Evolutionary conservation across 768 basidiomycete species (phyloP).

Genomic region (Rhodotorula sphaerocarpa): DNA sequence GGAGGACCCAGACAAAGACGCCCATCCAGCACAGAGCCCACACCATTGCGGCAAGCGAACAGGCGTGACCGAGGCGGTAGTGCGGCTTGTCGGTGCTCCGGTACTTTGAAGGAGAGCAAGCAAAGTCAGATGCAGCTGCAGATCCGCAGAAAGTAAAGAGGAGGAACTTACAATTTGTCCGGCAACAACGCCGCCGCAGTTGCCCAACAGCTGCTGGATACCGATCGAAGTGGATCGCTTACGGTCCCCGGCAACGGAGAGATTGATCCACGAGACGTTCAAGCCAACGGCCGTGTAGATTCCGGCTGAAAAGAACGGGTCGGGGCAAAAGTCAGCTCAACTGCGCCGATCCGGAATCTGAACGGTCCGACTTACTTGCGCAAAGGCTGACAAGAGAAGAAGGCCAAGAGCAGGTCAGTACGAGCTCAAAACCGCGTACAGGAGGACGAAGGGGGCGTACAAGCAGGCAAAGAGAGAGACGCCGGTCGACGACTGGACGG

Average conservation of each 20-base stretch:
- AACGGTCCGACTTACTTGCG: no score
- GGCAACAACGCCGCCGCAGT: neutral
- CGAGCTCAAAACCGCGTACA: no score
- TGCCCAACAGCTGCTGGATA: slow-evolving; percentile 19
- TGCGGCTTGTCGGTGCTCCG: slow-evolving; percentile 6
- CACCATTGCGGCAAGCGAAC: slow-evolving; percentile 14
- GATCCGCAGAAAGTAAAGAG: no score
- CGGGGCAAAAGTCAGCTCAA: no score
- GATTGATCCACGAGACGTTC: slow-evolving; percentile 1
- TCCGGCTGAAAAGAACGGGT: neutral
- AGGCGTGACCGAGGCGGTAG: slow-evolving; percentile 24
- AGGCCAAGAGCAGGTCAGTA: neutral
- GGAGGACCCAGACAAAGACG: slow-evolving; percentile 6
- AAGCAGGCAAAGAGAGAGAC: slow-evolving; percentile 24
- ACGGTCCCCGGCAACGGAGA: neutral
- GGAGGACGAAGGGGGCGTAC: no score
- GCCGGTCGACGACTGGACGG: neutral
- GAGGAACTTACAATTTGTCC: slow-evolving; percentile 16
- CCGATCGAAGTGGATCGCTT: slow-evolving; percentile 28
- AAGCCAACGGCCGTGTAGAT: neutral
- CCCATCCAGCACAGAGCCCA: neutral
- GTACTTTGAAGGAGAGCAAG: slow-evolving; percentile 11
- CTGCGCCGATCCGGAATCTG: no score
- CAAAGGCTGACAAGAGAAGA: neutral
- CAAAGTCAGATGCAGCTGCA: no score